These are phyloP conservation scores for Senna tora DNA, from an alignment of 306 rosid genomes.

Conservation along the genomic window DNA sequence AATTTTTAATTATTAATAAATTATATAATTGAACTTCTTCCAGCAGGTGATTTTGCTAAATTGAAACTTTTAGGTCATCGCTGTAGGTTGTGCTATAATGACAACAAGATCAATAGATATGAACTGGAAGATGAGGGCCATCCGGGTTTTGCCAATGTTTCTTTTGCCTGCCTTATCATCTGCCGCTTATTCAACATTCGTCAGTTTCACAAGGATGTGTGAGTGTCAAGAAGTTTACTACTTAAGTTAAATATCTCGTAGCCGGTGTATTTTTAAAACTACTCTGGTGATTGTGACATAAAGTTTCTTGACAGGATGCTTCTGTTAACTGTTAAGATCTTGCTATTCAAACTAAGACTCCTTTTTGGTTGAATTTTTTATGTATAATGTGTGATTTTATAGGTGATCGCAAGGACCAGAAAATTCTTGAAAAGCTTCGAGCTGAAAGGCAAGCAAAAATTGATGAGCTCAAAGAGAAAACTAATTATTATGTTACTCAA, in stretches of 20 bases:
- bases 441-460: slow-evolving; percentile 93
- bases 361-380: slow-evolving; percentile 1
- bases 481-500: slow-evolving; percentile 91
- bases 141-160: slow-evolving; percentile 86
- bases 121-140: slow-evolving; percentile 84
- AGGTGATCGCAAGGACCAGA: slow-evolving; percentile 92
- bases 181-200: slow-evolving; percentile 55
- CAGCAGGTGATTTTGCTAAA: too few species aligned
- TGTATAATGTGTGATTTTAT: slow-evolving; percentile 34
- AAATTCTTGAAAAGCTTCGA: slow-evolving; percentile 80
- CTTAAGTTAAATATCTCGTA: not conserved
- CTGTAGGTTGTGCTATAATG: slow-evolving; percentile 81
- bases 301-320: too few species aligned
- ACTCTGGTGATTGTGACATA: slow-evolving; percentile 18
- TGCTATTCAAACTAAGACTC: slow-evolving; percentile 11
- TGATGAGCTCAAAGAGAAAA: slow-evolving; percentile 95
- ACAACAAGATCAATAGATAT: slow-evolving; percentile 69
- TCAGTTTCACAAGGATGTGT: slow-evolving; percentile 73
- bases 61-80: slow-evolving; percentile 69
- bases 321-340: slow-evolving; percentile 15
- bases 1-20: not conserved
- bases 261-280: not conserved
- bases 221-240: slow-evolving; percentile 47
- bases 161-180: slow-evolving; percentile 74
- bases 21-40: slow-evolving; percentile 26